These are phyloP conservation scores for Penicillium macrosclerotiorum DNA, from an alignment of 495 filamentous ascomycete species.

Conservation along the genomic window DNA sequence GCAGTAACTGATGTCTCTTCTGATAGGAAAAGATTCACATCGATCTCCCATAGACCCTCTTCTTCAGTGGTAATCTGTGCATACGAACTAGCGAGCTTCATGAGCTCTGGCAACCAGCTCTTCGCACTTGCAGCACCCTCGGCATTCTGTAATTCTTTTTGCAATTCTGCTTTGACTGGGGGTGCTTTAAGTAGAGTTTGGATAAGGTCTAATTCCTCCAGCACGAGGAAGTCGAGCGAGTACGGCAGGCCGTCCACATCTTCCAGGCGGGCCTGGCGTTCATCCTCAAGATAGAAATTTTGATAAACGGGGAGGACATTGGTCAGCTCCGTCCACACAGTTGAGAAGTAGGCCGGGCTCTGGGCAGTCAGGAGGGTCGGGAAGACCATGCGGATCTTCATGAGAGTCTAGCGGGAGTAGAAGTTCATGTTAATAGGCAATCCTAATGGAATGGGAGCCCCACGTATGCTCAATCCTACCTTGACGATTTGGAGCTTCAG, in stretches of 20 bases:
- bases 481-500: slow-evolving; percentile 88
- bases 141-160: slow-evolving; percentile 64
- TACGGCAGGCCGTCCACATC: slow-evolving; percentile 91
- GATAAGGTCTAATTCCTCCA: slow-evolving; percentile 93
- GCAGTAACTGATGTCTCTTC: slow-evolving; percentile 95
- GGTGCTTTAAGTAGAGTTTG: slow-evolving; percentile 80
- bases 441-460: too few relatives aligned
- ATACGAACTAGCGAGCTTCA: slow-evolving; percentile 78
- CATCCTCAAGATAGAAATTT: slow-evolving; percentile 77
- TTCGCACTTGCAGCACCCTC: slow-evolving; percentile 53
- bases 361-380: slow-evolving; percentile 75
- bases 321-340: slow-evolving; percentile 82
- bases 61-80: slow-evolving; percentile 93
- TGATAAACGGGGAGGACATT: slow-evolving; percentile 68
- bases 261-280: slow-evolving; percentile 82
- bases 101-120: slow-evolving; percentile 75
- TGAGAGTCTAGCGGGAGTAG: slow-evolving; percentile 72
- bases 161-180: slow-evolving; percentile 80
- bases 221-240: slow-evolving; percentile 86
- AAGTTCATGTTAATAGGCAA: too few relatives aligned
- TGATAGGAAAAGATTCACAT: slow-evolving; percentile 90
- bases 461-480: too few relatives aligned
- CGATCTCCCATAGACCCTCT: slow-evolving; percentile 92
- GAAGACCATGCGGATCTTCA: slow-evolving; percentile 86
- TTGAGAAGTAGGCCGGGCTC: slow-evolving; percentile 74